These are phyloP conservation scores for Ceratocystis albifundus DNA, from an alignment of 2,329 filamentous ascomycete species.

Conservation along the genomic window DNA sequence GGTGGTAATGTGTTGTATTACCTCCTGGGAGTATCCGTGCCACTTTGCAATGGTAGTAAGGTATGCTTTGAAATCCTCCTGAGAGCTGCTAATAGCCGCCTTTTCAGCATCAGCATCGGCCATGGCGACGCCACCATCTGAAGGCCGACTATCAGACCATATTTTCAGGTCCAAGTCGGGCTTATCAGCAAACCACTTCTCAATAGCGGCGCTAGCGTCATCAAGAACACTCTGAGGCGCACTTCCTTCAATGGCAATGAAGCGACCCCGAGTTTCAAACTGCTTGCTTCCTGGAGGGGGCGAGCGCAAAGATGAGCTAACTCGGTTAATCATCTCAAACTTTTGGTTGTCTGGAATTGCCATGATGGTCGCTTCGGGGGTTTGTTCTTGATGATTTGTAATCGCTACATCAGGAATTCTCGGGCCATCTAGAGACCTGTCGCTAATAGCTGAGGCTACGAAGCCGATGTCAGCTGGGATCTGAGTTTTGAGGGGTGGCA, in stretches of 20 bases:
- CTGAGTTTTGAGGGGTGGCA: conserved; percentile 43
- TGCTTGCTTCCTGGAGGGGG: conserved; percentile 29
- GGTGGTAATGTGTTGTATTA: conserved; percentile 40
- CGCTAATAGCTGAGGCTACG: not conserved
- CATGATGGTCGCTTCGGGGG: conserved; percentile 52
- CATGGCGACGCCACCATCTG: conserved; percentile 10
- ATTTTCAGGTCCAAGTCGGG: conserved; percentile 35
- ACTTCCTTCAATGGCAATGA: conserved; percentile 74
- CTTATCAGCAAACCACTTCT: conserved; percentile 45
- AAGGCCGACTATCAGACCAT: conserved; percentile 34
- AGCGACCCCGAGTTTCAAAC: conserved; percentile 52
- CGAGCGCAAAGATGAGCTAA: conserved; percentile 54
- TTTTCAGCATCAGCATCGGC: conserved; percentile 16
- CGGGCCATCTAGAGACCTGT: conserved; percentile 19
- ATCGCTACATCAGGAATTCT: not conserved
- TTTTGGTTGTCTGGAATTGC: conserved; percentile 63
- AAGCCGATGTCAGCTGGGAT: conserved; percentile 26
- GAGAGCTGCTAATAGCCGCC: conserved; percentile 14
- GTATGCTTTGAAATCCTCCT: conserved; percentile 42
- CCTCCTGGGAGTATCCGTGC: conserved; percentile 63
- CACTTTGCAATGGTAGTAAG: conserved; percentile 58
- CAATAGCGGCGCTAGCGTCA: conserved; percentile 52
- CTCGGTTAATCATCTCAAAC: conserved; percentile 61
- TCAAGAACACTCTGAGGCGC: conserved; percentile 37
- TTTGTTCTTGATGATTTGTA: not conserved